These are phyloP conservation scores for Aspergillus thermomutatus DNA, from an alignment of 2,329 filamentous ascomycete species.

Conservation along the genomic window DNA sequence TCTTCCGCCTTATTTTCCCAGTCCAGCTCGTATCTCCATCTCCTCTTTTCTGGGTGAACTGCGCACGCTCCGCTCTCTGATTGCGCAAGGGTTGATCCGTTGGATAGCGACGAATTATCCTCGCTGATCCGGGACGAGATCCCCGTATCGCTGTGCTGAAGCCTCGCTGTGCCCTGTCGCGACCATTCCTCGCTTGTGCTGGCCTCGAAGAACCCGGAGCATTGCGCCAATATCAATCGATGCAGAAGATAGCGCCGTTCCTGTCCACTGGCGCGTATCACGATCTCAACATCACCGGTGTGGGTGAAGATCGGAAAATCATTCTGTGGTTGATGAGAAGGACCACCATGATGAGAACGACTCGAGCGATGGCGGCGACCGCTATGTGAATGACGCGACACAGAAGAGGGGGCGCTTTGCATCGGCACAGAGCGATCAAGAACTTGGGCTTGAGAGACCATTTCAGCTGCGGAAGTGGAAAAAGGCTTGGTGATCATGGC, in stretches of 20 bases:
- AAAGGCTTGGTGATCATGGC: constrained; percentile 17
- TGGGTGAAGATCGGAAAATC: constrained; percentile 90
- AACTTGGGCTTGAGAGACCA: constrained; percentile 44
- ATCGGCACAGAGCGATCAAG: constrained; percentile 55
- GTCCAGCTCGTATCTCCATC: constrained; percentile 88
- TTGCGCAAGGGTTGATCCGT: constrained; percentile 36
- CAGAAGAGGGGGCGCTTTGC: constrained; percentile 60
- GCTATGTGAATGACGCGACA: constrained; percentile 59
- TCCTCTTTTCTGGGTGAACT: constrained; percentile 50
- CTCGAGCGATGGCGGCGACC: constrained; percentile 70
- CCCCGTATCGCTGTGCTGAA: constrained; percentile 47
- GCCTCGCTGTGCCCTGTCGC: constrained; percentile 25
- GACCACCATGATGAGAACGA: constrained; percentile 74
- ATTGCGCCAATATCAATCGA: constrained; percentile 80
- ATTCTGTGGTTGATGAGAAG: constrained; percentile 69
- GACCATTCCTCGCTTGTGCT: constrained; percentile 75
- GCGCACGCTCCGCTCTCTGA: constrained; percentile 40
- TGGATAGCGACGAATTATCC: constrained; percentile 32
- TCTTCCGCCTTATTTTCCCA: constrained; percentile 64
- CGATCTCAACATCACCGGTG: constrained; percentile 88
- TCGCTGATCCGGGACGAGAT: constrained; percentile 35
- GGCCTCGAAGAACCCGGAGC: constrained; percentile 90
- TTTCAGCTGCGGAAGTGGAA: constrained; percentile 16
- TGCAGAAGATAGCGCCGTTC: constrained; percentile 87
- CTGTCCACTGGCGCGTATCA: constrained; percentile 65